phyloP scores from a whole-genome alignment of 805 yeast species.

The Lachancea meyersii region DNA sequence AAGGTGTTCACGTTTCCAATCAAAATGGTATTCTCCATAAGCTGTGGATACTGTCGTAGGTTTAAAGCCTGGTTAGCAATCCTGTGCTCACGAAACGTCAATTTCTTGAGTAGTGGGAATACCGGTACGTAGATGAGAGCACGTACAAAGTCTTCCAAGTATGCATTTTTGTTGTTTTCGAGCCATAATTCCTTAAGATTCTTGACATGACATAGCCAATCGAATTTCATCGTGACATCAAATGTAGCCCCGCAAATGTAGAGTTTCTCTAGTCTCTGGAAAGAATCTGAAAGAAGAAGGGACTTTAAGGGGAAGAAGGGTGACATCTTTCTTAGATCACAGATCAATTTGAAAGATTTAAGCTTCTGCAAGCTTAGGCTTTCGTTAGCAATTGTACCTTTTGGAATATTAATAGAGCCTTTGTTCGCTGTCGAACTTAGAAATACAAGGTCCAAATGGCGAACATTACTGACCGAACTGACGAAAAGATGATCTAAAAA shows the following conservation, averaged over 20 bases:
- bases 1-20: slow-evolving; percentile 17
- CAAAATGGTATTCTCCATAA: slow-evolving; percentile 12
- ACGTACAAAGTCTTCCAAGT: slow-evolving; percentile 16
- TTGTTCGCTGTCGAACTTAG: neutral
- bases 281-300: neutral
- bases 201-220: slow-evolving; percentile 23
- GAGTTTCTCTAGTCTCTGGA: slow-evolving; percentile 10
- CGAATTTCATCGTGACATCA: slow-evolving; percentile 8
- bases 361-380: slow-evolving; percentile 6
- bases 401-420: neutral
- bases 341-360: slow-evolving; percentile 20
- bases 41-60: slow-evolving; percentile 5
- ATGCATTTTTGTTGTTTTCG: slow-evolving; percentile 24
- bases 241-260: slow-evolving; percentile 22
- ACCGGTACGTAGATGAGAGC: slow-evolving; percentile 14
- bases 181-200: slow-evolving; percentile 25
- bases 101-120: slow-evolving; percentile 15
- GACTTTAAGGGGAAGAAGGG: slow-evolving; percentile 10
- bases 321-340: slow-evolving; percentile 19
- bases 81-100: slow-evolving; percentile 27
- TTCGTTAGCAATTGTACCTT: neutral
- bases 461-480: neutral
- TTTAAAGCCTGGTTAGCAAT: slow-evolving; percentile 2
- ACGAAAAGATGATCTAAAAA: slow-evolving; percentile 2
- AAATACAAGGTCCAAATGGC: slow-evolving; percentile 8